Percentiles rank a stretch among this genome's conserved stretches.
Evolutionary conservation across 2,329 filamentous ascomycete species (phyloP).

Genomic region (Aquanectria penicillioides): DNA sequence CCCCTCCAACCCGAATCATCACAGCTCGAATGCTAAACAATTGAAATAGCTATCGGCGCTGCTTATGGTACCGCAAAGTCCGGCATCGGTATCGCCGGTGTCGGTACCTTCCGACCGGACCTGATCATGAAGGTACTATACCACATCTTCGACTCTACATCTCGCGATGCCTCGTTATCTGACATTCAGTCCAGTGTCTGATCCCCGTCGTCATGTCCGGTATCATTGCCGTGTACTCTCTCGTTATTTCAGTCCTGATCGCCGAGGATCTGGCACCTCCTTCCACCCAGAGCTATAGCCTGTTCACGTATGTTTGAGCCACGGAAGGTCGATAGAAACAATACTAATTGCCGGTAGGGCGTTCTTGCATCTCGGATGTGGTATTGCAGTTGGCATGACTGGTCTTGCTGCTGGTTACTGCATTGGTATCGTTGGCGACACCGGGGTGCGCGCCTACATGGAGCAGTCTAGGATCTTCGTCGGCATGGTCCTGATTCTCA

Average conservation of each 20-base stretch:
- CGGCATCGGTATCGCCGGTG: constrained; percentile 86
- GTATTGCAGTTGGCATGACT: constrained; percentile 89
- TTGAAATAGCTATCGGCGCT: constrained; percentile 70
- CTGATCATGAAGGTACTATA: constrained; percentile 87
- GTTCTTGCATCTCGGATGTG: constrained; percentile 93
- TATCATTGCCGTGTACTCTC: constrained; percentile 97
- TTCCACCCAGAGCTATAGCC: constrained; percentile 73
- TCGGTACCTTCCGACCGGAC: constrained; percentile 85
- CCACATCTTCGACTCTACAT: neutral
- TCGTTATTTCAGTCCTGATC: constrained; percentile 96
- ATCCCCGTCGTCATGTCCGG: constrained; percentile 98
- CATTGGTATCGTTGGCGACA: constrained; percentile 95
- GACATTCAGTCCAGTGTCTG: constrained; percentile 67
- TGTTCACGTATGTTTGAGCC: constrained; percentile 75
- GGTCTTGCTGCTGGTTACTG: constrained; percentile 95
- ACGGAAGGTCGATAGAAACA: neutral
- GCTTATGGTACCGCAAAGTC: constrained; percentile 91
- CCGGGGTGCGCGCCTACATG: constrained; percentile 95
- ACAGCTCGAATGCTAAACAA: constrained; percentile 39
- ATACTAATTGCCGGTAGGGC: constrained; percentile 62
- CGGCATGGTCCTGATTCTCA: constrained; percentile 97
- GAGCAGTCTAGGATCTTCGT: constrained; percentile 95
- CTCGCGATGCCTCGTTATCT: constrained; percentile 14
- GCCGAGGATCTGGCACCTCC: constrained; percentile 86
- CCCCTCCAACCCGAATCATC: constrained; percentile 22